Evolutionary conservation across 352 stramenopile genomes (phyloP).

Genomic region (Pseudoperonospora humuli): DNA sequence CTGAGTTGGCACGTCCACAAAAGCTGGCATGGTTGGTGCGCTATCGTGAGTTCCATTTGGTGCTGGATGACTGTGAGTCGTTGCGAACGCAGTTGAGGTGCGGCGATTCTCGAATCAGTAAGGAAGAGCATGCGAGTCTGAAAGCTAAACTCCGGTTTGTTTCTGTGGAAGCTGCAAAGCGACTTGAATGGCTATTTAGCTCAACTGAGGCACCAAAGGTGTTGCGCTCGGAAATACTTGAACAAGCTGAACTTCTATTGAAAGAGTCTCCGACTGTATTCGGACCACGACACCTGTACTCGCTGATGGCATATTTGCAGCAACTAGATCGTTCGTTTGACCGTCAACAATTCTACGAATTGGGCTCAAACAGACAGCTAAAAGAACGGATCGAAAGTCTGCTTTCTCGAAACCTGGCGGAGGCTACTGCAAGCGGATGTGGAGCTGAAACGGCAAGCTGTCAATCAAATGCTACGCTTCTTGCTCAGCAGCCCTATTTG

Average conservation of each 20-base stretch:
- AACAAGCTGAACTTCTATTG: slow-evolving; percentile 46
- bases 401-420: slow-evolving; percentile 46
- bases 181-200: slow-evolving; percentile 42
- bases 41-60: slow-evolving; percentile 63
- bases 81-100: slow-evolving; percentile 26
- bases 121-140: slow-evolving; percentile 21
- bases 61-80: slow-evolving; percentile 54
- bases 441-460: neutral
- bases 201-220: slow-evolving; percentile 33
- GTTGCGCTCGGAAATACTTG: slow-evolving; percentile 37
- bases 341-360: slow-evolving; percentile 34
- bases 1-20: slow-evolving; percentile 36
- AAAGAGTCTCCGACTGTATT: slow-evolving; percentile 42
- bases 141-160: slow-evolving; percentile 48
- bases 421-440: slow-evolving; percentile 19
- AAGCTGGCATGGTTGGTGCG: slow-evolving; percentile 52
- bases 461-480: slow-evolving; percentile 6
- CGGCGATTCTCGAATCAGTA: slow-evolving; percentile 9
- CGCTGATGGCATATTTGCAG: slow-evolving; percentile 52
- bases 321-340: slow-evolving; percentile 65
- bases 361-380: slow-evolving; percentile 35
- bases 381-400: slow-evolving; percentile 46
- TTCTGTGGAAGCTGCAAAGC: slow-evolving; percentile 51
- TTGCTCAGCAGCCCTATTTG: slow-evolving; percentile 19
- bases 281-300: slow-evolving; percentile 45